Conservation (phyloP, 1,139 yeast species). For the Tardiomyces digboiensis region DNA sequence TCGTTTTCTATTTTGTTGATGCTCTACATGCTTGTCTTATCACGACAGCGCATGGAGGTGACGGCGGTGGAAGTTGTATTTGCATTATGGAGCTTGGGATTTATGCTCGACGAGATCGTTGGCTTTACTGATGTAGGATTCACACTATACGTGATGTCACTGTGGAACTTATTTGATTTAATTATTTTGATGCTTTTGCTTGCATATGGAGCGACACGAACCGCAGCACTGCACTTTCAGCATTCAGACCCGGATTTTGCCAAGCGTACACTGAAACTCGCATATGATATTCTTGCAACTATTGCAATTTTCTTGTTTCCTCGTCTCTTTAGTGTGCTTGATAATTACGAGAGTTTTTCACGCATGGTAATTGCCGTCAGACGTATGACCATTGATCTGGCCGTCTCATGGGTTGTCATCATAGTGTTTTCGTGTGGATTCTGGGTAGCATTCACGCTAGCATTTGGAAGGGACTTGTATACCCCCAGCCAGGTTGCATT, state of each 20-base stretch:
- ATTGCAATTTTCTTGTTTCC: slow-evolving; percentile 48
- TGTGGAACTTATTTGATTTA: slow-evolving; percentile 32
- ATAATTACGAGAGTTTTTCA: slow-evolving; percentile 45
- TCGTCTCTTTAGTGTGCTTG: slow-evolving; percentile 43
- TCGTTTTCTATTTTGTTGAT: slow-evolving; percentile 30
- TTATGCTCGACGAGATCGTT: slow-evolving; percentile 28
- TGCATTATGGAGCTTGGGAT: slow-evolving; percentile 29
- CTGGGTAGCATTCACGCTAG: slow-evolving; percentile 44
- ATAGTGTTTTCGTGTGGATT: slow-evolving; percentile 48
- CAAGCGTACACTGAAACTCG: slow-evolving; percentile 4
- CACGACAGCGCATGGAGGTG: slow-evolving; percentile 13
- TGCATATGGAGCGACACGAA: slow-evolving; percentile 15
- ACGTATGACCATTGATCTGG: slow-evolving; percentile 45
- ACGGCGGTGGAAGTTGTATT: slow-evolving; percentile 21
- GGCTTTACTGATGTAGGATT: slow-evolving; percentile 29
- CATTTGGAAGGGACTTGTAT: slow-evolving; percentile 38
- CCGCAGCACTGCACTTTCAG: background rate
- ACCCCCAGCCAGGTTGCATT: slow-evolving; percentile 43
- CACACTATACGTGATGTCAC: slow-evolving; percentile 27
- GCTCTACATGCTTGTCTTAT: slow-evolving; percentile 24
- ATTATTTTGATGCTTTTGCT: slow-evolving; percentile 22
- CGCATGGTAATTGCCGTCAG: slow-evolving; percentile 43
- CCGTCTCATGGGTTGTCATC: slow-evolving; percentile 44
- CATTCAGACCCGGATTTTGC: background rate
- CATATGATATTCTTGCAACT: slow-evolving; percentile 37